Evolutionary conservation across 2,329 filamentous ascomycete genomes (phyloP), one percentile per base, ranked within the genome.

Genomic region (Penicillium digitatum): DNA sequence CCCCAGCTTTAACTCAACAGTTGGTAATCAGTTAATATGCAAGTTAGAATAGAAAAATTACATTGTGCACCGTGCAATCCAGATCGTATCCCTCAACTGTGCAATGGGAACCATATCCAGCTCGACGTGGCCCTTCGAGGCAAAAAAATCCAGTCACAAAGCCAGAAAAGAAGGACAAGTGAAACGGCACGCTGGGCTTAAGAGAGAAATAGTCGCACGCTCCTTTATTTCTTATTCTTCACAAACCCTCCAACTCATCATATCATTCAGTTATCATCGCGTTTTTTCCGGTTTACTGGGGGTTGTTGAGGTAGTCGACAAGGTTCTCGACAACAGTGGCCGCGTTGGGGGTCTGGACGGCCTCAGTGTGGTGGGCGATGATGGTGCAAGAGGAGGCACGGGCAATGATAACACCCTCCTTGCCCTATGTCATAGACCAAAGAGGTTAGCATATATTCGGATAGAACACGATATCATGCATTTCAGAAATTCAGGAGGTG

Each of bases 371-470:
- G 80, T 96, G 90, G 65, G 85, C 88, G 72, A 99, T 78, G 72
- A 99, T 84, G 73, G 97, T 86, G 65, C 91, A 90, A 78, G 95
- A 87, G 69, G 82, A 87, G 68, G 93, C 95, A 82, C 95, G 95
- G 76, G 87, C 86, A 67, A 94, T 84, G 71, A 87, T 81, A 68
- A 96, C 77, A 63, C 94, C 94, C 72, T 87, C 84, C 72, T 87
- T 89, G 66, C 89, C 90, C 87, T 89, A 60, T 11, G 61, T 62
- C 38, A 20, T 27, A 38, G 42, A 24, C 29, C 16, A 27, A 44
- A 34, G n/a, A 56, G 44, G 60, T 54, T 22, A 32, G 37, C 8
- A 54, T n/a, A 11, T 5, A 52, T 40, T 18, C 24, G 0, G 12
- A 11, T n/a, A n/a, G n/a, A n/a, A n/a, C n/a, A n/a, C n/a, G n/a